Evolutionary conservation across 345 rosid species (phyloP).

Genomic region (Kernera saxatilis): DNA sequence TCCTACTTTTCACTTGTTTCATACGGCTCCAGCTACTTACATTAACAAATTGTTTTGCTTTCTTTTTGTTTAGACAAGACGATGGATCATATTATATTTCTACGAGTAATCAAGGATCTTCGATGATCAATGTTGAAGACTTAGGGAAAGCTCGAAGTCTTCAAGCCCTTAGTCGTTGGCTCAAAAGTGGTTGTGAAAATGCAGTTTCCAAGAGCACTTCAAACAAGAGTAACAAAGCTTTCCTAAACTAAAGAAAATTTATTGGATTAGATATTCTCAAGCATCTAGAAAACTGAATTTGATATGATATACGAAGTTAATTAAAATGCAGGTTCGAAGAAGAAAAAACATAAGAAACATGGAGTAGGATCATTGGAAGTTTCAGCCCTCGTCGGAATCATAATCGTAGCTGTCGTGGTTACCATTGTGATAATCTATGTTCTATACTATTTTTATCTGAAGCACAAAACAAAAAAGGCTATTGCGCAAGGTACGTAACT

Average conservation of each 20-base stretch:
- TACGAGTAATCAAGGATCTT: not conserved
- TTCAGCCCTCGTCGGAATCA: not conserved
- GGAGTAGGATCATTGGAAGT: not conserved
- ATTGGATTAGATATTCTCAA: not conserved
- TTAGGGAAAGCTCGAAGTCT: not conserved
- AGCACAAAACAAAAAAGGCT: not conserved
- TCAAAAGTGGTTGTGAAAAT: conserved; percentile 1
- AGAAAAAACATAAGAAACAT: not conserved
- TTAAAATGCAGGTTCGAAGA: conserved; percentile 1
- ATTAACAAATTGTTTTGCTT: not conserved
- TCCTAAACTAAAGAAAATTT: not conserved
- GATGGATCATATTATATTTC: not conserved
- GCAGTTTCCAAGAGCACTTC: not conserved
- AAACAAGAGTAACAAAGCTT: not conserved
- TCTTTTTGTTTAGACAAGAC: conserved; percentile 5
- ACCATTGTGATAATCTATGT: not conserved
- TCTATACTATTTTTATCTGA: not conserved
- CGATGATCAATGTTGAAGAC: not conserved
- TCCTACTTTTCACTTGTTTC: not conserved
- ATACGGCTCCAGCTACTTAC: not conserved
- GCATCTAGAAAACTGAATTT: not conserved
- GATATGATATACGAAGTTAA: not conserved
- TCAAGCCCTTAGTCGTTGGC: not conserved
- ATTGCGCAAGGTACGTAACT: conserved; percentile 9
- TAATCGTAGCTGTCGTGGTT: not conserved